Base-by-base conservation (phyloP, 768 basidiomycete genomes). In the Pleurotus pulmonarius region DNA sequence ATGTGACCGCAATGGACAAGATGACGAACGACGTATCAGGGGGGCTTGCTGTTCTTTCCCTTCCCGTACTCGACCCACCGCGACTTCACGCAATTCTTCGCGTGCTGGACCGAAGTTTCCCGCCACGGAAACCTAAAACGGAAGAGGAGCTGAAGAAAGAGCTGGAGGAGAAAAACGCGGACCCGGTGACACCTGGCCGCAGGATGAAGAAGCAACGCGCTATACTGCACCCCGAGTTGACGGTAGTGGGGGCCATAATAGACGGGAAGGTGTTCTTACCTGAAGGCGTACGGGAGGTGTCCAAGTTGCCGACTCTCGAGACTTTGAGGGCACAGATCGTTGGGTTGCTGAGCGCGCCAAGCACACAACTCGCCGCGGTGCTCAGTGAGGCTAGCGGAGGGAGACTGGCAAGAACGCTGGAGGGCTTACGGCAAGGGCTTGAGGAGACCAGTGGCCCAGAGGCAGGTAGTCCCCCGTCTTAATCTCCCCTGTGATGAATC, bases 321-420 rank as follows among this genome's bases (percentile, higher is more conserved):
- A 86, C 83, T 2, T 69, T 97, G 58, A 73, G 88, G 52, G 86
- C 86, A 15, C 93, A 96, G 70, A 79, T 98, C 56, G 87, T 95
- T 12, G 94, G 94, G 6, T 59, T 97, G 70, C 68, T 98, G 58
- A 87, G 87, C 56, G 77, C 84, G 12, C 92, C 91, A 44, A 86
- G 83, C 9, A 76, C 81, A 59, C 87, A 91, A 69, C 75, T 95
- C 46, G 83, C 88, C 3, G 85, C 82, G 46, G 79, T 90, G 43
- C 68, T 92, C 57, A 81, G 78, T 56, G 81, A 87, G 66, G 87
- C 88, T 40, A 78, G 81, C 47, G 89, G 89, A 43, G 88, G 85
- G 34, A 79, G 74, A 58, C 66, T 90, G 66, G 82, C 86, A 55
- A 74, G 89, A 75, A 86, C 88, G 41, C 64, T 92, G 64, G 87